phyloP scores from a whole-genome alignment of 176 grass and related monocot genomes.

The Juncus inflexus region DNA sequence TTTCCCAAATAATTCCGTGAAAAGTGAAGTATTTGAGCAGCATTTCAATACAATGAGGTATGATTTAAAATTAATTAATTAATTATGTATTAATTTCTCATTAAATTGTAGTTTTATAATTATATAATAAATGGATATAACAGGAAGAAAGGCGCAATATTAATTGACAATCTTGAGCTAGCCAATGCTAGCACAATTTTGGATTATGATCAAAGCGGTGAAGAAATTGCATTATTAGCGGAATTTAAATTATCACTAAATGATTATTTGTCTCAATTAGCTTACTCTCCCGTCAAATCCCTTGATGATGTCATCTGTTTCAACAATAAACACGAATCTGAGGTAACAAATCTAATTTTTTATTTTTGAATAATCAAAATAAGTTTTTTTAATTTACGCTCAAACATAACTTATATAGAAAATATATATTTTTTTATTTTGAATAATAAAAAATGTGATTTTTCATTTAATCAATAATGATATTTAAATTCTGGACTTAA shows the following conservation, averaged over 20 bases:
- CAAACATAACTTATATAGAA: no score
- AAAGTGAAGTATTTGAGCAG: slow-evolving; percentile 46
- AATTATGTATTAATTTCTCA: no score
- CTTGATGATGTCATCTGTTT: slow-evolving; percentile 67
- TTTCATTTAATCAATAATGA: no score
- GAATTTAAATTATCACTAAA: slow-evolving; percentile 79
- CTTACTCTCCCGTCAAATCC: slow-evolving; percentile 45
- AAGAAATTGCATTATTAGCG: slow-evolving; percentile 44
- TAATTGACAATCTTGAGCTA: slow-evolving; percentile 71
- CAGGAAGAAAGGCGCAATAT: slow-evolving; percentile 52
- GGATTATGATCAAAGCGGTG: slow-evolving; percentile 43
- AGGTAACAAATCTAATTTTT: slow-evolving; percentile 29
- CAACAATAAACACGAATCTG: slow-evolving; percentile 43
- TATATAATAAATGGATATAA: not conserved
- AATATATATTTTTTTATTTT: no score
- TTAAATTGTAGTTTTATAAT: not conserved
- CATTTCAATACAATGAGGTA: slow-evolving; percentile 67
- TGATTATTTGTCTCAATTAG: slow-evolving; percentile 57
- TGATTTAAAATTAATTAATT: not conserved
- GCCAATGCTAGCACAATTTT: slow-evolving; percentile 50
- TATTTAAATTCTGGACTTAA: no score
- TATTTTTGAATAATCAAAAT: no score
- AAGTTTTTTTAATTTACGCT: no score
- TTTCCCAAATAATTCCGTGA: slow-evolving; percentile 31
- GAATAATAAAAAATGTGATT: no score